These are phyloP conservation scores for Colletotrichum cuscutae DNA, from an alignment of 2,329 filamentous ascomycete genomes.

Conservation along the genomic window DNA sequence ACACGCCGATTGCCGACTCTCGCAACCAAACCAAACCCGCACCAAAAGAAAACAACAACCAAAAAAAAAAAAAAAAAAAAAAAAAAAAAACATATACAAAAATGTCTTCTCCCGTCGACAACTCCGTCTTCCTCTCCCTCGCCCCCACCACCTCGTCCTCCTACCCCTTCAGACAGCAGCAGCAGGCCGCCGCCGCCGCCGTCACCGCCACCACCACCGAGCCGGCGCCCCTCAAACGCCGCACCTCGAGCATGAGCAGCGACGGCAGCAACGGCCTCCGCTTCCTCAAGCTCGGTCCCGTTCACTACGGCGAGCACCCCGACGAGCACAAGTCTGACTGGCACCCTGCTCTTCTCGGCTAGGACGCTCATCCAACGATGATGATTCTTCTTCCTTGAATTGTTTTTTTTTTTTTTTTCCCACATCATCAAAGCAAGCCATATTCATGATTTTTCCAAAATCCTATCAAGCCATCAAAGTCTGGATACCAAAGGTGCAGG, in stretches of 20 bases:
- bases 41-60: neutral
- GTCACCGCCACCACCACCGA: conserved; percentile 40
- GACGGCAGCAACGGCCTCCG: conserved; percentile 51
- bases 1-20: neutral
- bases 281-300: conserved; percentile 72
- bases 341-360: conserved; percentile 27
- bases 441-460: neutral
- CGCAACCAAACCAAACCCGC: neutral
- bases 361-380: neutral
- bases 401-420: neutral
- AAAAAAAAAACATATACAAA: neutral
- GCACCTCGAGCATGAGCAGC: conserved; percentile 66
- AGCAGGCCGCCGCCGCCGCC: conserved; percentile 43
- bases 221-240: conserved; percentile 49
- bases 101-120: conserved; percentile 35
- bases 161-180: conserved; percentile 55
- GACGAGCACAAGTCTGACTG: conserved; percentile 60
- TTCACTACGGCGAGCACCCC: conserved; percentile 71
- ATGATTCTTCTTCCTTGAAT: neutral
- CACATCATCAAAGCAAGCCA: neutral
- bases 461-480: neutral
- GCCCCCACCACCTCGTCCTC: conserved; percentile 68
- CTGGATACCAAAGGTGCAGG: conserved; percentile 8
- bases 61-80: neutral
- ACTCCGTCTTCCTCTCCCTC: conserved; percentile 62